Evolutionary conservation across 208 protist species (phyloP).

Genomic region (Novymonas esmeraldas): DNA sequence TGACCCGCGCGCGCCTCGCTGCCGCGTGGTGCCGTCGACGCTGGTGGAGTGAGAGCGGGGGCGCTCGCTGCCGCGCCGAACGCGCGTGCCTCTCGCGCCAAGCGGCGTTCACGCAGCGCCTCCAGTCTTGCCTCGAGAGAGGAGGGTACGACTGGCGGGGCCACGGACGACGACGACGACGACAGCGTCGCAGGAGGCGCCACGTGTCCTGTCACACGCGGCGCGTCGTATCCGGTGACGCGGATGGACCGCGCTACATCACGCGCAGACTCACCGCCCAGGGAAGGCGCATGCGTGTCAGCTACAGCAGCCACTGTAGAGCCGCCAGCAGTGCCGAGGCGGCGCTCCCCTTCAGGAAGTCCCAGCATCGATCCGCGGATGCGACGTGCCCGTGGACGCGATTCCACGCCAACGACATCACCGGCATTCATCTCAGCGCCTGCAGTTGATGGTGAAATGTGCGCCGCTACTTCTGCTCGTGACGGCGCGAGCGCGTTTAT

Average conservation of each 20-base stretch:
- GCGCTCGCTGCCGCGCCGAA: neutral
- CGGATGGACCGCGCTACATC: neutral
- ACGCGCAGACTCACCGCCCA: no score
- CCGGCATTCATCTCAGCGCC: neutral
- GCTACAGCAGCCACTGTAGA: no score
- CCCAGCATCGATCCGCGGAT: no score
- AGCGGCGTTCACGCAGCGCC: conserved; percentile 15
- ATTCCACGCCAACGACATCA: no score
- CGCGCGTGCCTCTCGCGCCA: neutral
- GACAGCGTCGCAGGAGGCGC: neutral
- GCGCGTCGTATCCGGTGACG: neutral
- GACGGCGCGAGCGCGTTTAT: neutral
- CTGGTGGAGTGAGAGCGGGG: no score
- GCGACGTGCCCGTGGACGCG: no score
- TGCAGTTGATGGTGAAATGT: neutral
- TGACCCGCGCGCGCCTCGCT: neutral
- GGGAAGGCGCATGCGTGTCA: neutral
- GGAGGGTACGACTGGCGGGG: neutral
- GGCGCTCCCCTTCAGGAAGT: no score
- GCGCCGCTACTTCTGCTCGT: neutral
- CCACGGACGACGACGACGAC: neutral
- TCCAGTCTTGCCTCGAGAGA: conserved; percentile 23
- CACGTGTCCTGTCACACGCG: neutral
- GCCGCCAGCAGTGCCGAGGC: no score
- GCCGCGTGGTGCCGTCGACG: neutral